These are phyloP conservation scores for Aspergillus latus DNA, from an alignment of 2,329 filamentous ascomycete species.

Conservation along the genomic window DNA sequence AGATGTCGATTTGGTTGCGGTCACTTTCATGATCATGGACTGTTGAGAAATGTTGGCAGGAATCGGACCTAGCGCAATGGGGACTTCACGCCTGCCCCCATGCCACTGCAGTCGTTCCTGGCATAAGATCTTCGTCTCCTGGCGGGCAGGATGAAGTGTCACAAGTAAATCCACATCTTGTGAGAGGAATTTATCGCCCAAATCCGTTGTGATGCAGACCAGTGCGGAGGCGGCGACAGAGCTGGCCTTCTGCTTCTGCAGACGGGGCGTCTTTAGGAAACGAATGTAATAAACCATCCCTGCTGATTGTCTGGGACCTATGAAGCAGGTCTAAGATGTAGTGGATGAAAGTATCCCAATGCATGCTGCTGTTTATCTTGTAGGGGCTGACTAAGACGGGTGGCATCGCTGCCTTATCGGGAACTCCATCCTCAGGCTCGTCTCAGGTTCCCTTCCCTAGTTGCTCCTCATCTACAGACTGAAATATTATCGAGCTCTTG, in stretches of 20 bases:
- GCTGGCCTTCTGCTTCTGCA: conserved; percentile 44
- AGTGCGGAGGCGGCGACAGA: conserved; percentile 50
- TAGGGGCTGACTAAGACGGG: conserved; percentile 30
- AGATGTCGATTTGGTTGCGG: conserved; percentile 16
- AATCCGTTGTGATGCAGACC: conserved; percentile 67
- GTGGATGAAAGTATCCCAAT: not conserved
- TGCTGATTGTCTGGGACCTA: too few species aligned
- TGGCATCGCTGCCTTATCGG: conserved; percentile 26
- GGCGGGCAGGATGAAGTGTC: conserved; percentile 22
- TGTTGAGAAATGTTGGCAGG: conserved; percentile 26
- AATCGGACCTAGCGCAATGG: conserved; percentile 33
- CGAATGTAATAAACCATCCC: conserved; percentile 63
- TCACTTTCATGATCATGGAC: conserved; percentile 30
- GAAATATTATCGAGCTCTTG: not conserved
- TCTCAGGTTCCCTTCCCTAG: not conserved
- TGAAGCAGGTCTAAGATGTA: not conserved
- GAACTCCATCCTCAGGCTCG: conserved; percentile 19
- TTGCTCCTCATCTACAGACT: conserved; percentile 9
- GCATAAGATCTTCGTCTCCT: conserved; percentile 22
- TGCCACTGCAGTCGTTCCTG: conserved; percentile 32
- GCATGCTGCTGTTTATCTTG: conserved; percentile 9
- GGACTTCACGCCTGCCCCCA: conserved; percentile 36
- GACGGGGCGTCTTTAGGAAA: conserved; percentile 63
- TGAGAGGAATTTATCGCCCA: conserved; percentile 65
- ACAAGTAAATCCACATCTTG: conserved; percentile 36